phyloP scores from a whole-genome alignment of 305 asterid species.

The Fraxinus xanthoxyloides region DNA sequence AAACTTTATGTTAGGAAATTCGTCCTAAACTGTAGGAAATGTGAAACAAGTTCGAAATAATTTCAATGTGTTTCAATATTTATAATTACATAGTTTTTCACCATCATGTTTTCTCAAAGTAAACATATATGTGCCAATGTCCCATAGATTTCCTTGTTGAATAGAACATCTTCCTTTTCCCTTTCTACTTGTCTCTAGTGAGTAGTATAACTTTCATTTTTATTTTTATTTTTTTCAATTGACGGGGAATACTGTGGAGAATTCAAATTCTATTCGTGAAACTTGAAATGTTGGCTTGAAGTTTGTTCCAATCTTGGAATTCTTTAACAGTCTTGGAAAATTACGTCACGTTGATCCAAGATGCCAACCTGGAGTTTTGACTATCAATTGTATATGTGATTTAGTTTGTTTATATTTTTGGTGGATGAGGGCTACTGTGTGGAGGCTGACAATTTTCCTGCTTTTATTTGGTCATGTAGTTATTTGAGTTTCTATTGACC shows the following conservation, averaged over 20 bases:
- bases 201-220: background rate
- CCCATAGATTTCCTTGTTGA: background rate
- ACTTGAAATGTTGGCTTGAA: background rate
- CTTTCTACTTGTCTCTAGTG: background rate
- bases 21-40: background rate
- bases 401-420: conserved; percentile 15
- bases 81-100: background rate
- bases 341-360: background rate
- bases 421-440: conserved; percentile 5
- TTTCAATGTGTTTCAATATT: background rate
- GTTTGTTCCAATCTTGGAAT: background rate
- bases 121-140: background rate
- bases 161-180: background rate
- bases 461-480: conserved; percentile 52
- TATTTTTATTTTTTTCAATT: background rate
- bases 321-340: background rate
- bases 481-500: conserved; percentile 83
- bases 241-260: background rate
- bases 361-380: background rate
- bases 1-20: background rate
- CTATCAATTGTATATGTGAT: background rate
- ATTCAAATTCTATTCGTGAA: background rate
- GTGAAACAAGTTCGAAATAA: background rate
- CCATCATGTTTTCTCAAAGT: background rate
- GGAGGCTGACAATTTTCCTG: conserved; percentile 17